These are phyloP conservation scores for Sarocladiaceae sp. DNA, from an alignment of 2,329 filamentous ascomycete genomes.

Conservation along the genomic window DNA sequence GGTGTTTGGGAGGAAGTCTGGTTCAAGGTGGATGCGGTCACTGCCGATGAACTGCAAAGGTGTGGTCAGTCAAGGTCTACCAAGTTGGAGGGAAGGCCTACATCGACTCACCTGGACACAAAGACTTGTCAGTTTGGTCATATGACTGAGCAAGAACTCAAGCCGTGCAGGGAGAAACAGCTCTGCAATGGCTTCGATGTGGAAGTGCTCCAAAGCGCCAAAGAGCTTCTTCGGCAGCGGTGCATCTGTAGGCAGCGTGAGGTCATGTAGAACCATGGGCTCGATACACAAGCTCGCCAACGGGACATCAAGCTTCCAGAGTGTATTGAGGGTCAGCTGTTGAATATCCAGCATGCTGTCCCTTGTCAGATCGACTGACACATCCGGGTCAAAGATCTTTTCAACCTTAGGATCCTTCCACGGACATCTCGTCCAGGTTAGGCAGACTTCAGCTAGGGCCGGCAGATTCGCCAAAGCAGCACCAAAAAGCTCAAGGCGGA, in stretches of 20 bases:
- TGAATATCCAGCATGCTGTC: slow-evolving; percentile 14
- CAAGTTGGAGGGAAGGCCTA: neutral
- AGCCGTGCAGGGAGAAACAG: slow-evolving; percentile 14
- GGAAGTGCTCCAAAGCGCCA: neutral
- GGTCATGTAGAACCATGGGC: slow-evolving; percentile 13
- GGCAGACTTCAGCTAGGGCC: slow-evolving; percentile 16
- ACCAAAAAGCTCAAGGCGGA: neutral
- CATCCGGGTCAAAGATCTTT: slow-evolving; percentile 12
- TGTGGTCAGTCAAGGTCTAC: neutral
- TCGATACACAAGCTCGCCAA: slow-evolving; percentile 17
- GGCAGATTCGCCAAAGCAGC: slow-evolving; percentile 13
- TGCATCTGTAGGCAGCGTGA: neutral
- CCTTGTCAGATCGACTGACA: slow-evolving; percentile 14
- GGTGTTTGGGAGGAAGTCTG: slow-evolving; percentile 15
- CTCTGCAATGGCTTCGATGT: slow-evolving; percentile 7
- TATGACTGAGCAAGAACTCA: slow-evolving; percentile 15
- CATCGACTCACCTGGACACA: slow-evolving; percentile 7
- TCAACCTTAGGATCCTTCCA: slow-evolving; percentile 13
- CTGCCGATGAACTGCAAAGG: neutral
- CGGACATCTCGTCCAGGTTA: slow-evolving; percentile 19
- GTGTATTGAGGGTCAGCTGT: slow-evolving; percentile 15
- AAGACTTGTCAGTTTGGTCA: slow-evolving; percentile 16
- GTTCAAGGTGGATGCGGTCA: slow-evolving; percentile 9
- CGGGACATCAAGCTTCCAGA: slow-evolving; percentile 12
- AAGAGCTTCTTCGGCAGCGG: slow-evolving; percentile 5